Evolutionary conservation across 2,329 filamentous ascomycete genomes (phyloP).

Genomic region (Colletotrichum phormii): DNA sequence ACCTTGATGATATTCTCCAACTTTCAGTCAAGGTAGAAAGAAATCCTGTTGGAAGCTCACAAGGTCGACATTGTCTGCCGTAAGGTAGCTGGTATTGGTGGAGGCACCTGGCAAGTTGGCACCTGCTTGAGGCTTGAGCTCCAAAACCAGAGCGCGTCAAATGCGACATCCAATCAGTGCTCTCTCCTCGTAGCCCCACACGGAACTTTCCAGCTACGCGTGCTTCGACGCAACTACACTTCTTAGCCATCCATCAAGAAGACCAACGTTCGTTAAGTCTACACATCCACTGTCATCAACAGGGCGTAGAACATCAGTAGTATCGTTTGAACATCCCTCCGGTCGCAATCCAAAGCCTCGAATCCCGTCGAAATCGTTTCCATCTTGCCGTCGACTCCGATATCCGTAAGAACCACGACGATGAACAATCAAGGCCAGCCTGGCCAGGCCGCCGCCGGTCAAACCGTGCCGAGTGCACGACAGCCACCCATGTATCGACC

Average conservation of each 20-base stretch:
- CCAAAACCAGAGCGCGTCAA: not conserved
- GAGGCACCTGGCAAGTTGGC: not conserved
- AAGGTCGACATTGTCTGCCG: not conserved
- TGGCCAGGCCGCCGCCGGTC: slow-evolving; percentile 36
- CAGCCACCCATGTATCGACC: slow-evolving; percentile 60
- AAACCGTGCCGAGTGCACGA: slow-evolving; percentile 42
- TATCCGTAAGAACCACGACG: not conserved
- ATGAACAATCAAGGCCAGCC: slow-evolving; percentile 38
- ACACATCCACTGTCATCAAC: not conserved
- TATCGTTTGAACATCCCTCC: not conserved
- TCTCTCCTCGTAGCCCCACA: not conserved
- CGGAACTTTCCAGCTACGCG: slow-evolving; percentile 36
- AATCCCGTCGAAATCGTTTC: not conserved
- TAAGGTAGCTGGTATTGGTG: not conserved
- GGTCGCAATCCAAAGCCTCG: not conserved
- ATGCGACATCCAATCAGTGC: slow-evolving; percentile 21
- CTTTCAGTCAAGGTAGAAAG: not conserved
- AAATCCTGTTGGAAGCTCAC: not conserved
- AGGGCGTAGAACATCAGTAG: not conserved
- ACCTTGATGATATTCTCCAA: not conserved
- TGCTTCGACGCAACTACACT: slow-evolving; percentile 23
- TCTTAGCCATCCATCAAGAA: not conserved
- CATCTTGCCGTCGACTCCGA: not conserved
- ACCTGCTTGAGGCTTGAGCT: not conserved
- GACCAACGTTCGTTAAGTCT: not conserved